Conservation (phyloP, 306 rosid species). For the Dalbergia oliveri region DNA sequence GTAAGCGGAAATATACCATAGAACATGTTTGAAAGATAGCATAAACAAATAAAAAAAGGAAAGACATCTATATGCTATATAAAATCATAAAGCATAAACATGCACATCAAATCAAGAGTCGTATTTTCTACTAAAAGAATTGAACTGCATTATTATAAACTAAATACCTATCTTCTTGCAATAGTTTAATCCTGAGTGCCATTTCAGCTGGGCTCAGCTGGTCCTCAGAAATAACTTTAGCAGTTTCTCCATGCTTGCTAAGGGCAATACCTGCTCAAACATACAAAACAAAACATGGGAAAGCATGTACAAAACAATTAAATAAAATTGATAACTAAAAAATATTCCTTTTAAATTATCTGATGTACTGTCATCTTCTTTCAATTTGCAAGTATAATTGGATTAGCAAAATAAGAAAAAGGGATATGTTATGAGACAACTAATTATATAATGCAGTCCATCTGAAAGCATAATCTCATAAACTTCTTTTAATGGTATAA, state of each 20-base stretch:
- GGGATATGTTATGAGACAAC: neutral
- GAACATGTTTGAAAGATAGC: neutral
- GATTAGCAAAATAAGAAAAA: conserved; percentile 8
- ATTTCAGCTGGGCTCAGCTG: conserved; percentile 81
- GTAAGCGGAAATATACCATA: neutral
- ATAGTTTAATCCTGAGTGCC: conserved; percentile 80
- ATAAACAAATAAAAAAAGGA: neutral
- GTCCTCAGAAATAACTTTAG: conserved; percentile 63
- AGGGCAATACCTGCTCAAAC: conserved; percentile 71
- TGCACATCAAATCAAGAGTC: conserved; percentile 14
- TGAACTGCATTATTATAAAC: conserved; percentile 20
- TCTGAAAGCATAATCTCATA: conserved; percentile 16
- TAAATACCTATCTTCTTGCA: conserved; percentile 85
- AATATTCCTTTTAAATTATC: conserved; percentile 7
- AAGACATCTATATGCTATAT: neutral
- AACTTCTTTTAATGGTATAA: neutral
- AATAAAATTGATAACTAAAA: conserved; percentile 14
- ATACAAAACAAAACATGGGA: conserved; percentile 42
- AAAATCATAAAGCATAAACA: neutral
- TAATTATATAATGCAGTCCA: conserved; percentile 22
- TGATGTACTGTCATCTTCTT: conserved; percentile 1
- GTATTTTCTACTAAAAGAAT: conserved; percentile 2
- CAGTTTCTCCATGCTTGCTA: conserved; percentile 66
- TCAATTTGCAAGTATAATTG: conserved; percentile 22
- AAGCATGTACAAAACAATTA: conserved; percentile 29